phyloP scores from a whole-genome alignment of 495 filamentous ascomycete species.

The Podospora pseudopauciseta region DNA sequence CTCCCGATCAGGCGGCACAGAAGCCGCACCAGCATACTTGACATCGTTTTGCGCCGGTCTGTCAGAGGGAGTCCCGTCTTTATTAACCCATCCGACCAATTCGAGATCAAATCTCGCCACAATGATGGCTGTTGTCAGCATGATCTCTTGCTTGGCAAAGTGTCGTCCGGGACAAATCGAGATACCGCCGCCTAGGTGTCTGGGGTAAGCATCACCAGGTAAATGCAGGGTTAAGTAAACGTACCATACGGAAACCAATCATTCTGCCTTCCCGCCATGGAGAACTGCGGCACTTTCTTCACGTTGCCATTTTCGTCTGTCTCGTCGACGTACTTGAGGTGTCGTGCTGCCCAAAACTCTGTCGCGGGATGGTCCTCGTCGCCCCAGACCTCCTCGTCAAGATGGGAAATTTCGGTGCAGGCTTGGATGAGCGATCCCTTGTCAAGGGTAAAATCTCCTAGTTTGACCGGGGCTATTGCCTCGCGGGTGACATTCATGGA shows the following conservation, averaged over 20 bases:
- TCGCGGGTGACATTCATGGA: slow-evolving; percentile 30
- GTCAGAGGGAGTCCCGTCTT: slow-evolving; percentile 23
- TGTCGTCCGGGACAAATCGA: slow-evolving; percentile 41
- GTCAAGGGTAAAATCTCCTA: slow-evolving; percentile 25
- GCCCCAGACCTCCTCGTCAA: slow-evolving; percentile 31
- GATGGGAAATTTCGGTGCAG: slow-evolving; percentile 24
- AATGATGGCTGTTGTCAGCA: slow-evolving; percentile 45
- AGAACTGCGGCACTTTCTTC: not conserved
- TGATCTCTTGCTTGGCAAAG: slow-evolving; percentile 37
- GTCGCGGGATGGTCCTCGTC: slow-evolving; percentile 27
- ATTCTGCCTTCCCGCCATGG: not conserved
- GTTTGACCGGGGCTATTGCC: slow-evolving; percentile 6
- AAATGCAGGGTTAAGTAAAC: not conserved
- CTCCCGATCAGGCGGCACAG: slow-evolving; percentile 29
- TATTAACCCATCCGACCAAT: slow-evolving; percentile 28
- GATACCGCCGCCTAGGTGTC: slow-evolving; percentile 8
- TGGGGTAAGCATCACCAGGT: not conserved
- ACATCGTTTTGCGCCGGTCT: slow-evolving; percentile 20
- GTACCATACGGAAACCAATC: slow-evolving; percentile 12
- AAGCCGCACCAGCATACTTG: slow-evolving; percentile 13
- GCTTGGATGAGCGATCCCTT: slow-evolving; percentile 29
- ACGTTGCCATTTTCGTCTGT: slow-evolving; percentile 2
- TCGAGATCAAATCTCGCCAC: slow-evolving; percentile 51
- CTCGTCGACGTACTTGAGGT: slow-evolving; percentile 19
- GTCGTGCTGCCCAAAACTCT: slow-evolving; percentile 37